Evolutionary conservation across 495 filamentous ascomycete species (phyloP).

Genomic region (Usnea hakonensis): DNA sequence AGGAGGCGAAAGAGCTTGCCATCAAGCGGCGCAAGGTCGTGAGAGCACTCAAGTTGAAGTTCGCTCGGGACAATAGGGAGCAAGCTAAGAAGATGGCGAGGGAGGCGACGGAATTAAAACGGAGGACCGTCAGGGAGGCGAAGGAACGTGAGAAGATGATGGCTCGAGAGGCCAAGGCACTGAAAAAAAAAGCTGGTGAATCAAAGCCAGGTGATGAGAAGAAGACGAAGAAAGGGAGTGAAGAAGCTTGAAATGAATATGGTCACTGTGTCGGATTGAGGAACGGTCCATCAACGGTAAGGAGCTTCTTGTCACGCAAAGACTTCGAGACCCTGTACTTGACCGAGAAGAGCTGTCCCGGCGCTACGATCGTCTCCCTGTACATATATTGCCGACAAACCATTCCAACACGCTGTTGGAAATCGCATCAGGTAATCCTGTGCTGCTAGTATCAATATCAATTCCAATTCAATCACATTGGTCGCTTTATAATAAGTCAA

Average conservation of each 20-base stretch:
- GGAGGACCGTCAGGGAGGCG: background rate
- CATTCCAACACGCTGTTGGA: background rate
- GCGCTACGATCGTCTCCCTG: too few relatives aligned
- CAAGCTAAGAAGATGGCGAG: background rate
- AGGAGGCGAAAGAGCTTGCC: background rate
- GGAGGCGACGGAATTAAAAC: background rate
- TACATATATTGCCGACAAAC: background rate
- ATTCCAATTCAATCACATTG: background rate
- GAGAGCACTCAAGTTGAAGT: background rate
- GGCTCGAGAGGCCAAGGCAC: background rate
- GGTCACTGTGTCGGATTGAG: background rate
- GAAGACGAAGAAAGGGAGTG: background rate
- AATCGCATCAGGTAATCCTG: too few relatives aligned
- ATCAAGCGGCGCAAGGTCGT: background rate
- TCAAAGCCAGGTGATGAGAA: background rate
- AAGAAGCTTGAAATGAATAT: background rate
- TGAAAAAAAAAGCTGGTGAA: background rate
- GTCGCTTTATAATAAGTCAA: background rate
- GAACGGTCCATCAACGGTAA: background rate
- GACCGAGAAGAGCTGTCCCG: background rate
- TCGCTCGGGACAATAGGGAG: background rate
- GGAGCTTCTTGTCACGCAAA: background rate
- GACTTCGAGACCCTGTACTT: background rate
- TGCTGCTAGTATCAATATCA: too few relatives aligned
- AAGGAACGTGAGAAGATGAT: conserved; percentile 1